These are phyloP conservation scores for Zymoseptoria brevis DNA, from an alignment of 2,329 filamentous ascomycete genomes.

Conservation along the genomic window DNA sequence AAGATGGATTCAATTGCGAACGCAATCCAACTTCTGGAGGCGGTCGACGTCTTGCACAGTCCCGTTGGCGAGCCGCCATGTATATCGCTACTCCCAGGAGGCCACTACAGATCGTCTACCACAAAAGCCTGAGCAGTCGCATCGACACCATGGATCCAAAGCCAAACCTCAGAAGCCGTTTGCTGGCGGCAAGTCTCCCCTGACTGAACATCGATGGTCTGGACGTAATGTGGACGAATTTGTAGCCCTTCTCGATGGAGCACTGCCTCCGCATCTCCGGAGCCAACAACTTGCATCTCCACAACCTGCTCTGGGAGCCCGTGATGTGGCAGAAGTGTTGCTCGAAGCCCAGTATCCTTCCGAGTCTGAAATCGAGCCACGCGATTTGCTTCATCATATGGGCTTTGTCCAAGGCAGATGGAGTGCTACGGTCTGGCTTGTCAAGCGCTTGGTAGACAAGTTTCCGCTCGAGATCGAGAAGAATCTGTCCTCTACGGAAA, in stretches of 20 bases:
- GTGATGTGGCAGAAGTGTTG: slow-evolving; percentile 22
- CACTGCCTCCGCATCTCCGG: slow-evolving; percentile 17
- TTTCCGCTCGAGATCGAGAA: slow-evolving; percentile 7
- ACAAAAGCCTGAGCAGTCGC: not conserved
- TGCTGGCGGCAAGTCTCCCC: too few relatives aligned
- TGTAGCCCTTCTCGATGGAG: slow-evolving; percentile 14
- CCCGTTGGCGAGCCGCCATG: not conserved
- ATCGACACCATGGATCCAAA: not conserved
- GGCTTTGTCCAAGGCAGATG: slow-evolving; percentile 35
- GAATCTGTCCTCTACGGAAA: not conserved
- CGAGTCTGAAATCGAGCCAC: not conserved
- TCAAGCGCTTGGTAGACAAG: slow-evolving; percentile 35
- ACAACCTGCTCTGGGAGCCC: slow-evolving; percentile 6
- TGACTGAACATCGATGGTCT: not conserved
- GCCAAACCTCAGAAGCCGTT: not conserved
- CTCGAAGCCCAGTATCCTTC: slow-evolving; percentile 16
- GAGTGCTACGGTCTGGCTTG: slow-evolving; percentile 39
- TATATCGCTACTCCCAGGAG: not conserved
- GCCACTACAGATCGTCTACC: not conserved
- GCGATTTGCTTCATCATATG: slow-evolving; percentile 35
- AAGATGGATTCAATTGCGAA: slow-evolving; percentile 16
- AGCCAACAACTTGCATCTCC: slow-evolving; percentile 6
- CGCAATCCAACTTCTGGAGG: not conserved
- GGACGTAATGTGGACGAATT: slow-evolving; percentile 4
- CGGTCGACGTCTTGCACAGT: not conserved